phyloP scores from a whole-genome alignment of 345 rosid genomes.

The Euphorbia lathyris region DNA sequence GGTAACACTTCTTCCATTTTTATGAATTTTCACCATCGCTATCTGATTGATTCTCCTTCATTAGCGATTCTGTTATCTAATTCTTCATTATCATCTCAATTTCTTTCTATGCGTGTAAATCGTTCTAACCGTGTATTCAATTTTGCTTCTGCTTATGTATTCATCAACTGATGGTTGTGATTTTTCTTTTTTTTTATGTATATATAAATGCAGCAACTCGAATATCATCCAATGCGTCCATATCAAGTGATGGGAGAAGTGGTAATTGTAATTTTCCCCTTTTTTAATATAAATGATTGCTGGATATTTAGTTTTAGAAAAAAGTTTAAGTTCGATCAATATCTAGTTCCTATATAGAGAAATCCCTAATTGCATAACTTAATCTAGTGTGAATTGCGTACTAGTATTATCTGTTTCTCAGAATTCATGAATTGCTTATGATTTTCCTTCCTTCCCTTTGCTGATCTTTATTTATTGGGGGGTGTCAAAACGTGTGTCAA shows the following conservation, averaged over 20 bases:
- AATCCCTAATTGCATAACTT: background rate
- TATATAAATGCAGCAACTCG: slow-evolving; percentile 19
- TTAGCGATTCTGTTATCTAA: background rate
- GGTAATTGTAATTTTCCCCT: slow-evolving; percentile 25
- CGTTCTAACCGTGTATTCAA: background rate
- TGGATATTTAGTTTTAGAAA: background rate
- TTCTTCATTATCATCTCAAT: background rate
- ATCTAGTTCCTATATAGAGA: background rate
- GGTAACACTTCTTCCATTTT: slow-evolving; percentile 2
- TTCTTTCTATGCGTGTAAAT: background rate
- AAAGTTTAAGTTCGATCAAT: background rate
- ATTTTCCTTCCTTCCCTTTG: background rate
- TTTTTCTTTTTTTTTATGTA: background rate
- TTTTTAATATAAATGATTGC: background rate
- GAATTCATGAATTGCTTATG: background rate
- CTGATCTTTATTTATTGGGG: no score
- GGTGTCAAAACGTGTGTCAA: no score
- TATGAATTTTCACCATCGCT: background rate
- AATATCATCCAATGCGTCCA: slow-evolving; percentile 8
- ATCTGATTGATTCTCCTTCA: background rate
- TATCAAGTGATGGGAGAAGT: slow-evolving; percentile 43
- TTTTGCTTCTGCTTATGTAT: background rate
- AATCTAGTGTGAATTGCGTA: background rate
- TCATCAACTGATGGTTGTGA: background rate
- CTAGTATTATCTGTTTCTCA: background rate